Base-by-base conservation (phyloP, 2,329 filamentous ascomycete genomes). In the Zelopaecilomyces penicillatus region DNA sequence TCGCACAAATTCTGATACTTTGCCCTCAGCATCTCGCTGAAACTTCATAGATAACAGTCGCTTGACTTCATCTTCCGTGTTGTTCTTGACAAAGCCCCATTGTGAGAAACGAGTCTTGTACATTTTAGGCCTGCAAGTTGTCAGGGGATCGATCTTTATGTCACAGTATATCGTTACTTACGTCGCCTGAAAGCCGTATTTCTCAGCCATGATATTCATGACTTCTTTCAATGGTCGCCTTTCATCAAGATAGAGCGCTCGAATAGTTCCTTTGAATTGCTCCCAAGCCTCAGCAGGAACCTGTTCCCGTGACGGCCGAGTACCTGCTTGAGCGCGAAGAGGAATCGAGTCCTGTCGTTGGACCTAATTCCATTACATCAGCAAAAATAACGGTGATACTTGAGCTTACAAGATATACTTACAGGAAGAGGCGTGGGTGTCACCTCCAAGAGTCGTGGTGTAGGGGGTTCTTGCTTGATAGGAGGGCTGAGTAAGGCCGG, bases 81-180 rank as follows among this genome's bases (percentile, higher is more conserved):
- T 75, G 47, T 75, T 75, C 59, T 75, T 75, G 35, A 71, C 71
- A 49, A 75, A 75, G 0, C 71, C 71, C 72, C 72, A 75, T 49
- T 74, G 70, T 10, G 73, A 73, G 52, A 75, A 75, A 27, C 72
- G 63, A n/a, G 71, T 74, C 54, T 75, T 75, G 57, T 75, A 75
- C 72, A 75, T 75, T 50, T 74, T 73, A 12, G 72, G 70, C 12
- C 72, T 75, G 40, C 4, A 26, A 30, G 7, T 30, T 37, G 49
- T 58, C 40, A 60, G 55, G 36, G 29, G 5, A 42, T 28, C 19
- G 32, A 30, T 28, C 8, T 26, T n/a, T 12, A 11, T 12, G 28
- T 37, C 7, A 8, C 26, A 27, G 31, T n/a, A 19, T 29, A 9
- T 1, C 6, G 8, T 19, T 4, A 59, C 69, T 60, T 59, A 74